Evolutionary conservation across 2,329 filamentous ascomycete species (phyloP), one percentile per base, ranked within the genome.

Genomic region (Coleophoma cylindrospora): DNA sequence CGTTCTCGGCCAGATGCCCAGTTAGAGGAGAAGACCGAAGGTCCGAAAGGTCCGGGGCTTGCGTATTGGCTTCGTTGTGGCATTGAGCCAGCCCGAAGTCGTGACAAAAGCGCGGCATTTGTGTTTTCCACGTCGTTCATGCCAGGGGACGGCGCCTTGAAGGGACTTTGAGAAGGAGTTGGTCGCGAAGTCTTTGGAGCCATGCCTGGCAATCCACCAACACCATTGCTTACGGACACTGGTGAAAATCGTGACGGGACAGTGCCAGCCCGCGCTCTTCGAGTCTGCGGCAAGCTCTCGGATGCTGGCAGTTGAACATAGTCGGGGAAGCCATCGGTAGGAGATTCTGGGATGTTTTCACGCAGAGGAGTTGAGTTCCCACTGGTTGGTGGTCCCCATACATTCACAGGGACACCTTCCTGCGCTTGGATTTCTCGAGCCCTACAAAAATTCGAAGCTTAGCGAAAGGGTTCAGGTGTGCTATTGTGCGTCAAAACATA

Each of bases 381-480:
- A 68, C 92, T 96, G 50, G 92, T 96, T 45, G 94, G 92, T 58
- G 94, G 92, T 11, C 94, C 91, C 94, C 94, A 97, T 40, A 87
- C 86, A 64, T 85, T 83, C 47, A 86, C 70, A 66, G 75, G 74
- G 45, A 96, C 78, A 47, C 91, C 91, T 79, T 97, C 92, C 73
- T 96, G 91, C 49, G 91, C 91, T 74, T 97, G 92, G 55, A 97
- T 96, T 70, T 99, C 94, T 68, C 94, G 83, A 58, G 94, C 91
- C 66, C 92, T 96, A 63, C 50, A 45, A 36, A 47, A 19, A 47
- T 54, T 47, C 43, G 50, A 21, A 52, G 49, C 48, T 56, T 50
- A 60, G 53, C 34, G 48, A 44, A 33, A 40, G 19, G 48, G 17
- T 44, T 10, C 19, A 43, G 15, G 45, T 21, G 27, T 10, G 32